Evolutionary conservation across 176 grass and related monocot genomes (phyloP).

Genomic region (Oryza officinalis): DNA sequence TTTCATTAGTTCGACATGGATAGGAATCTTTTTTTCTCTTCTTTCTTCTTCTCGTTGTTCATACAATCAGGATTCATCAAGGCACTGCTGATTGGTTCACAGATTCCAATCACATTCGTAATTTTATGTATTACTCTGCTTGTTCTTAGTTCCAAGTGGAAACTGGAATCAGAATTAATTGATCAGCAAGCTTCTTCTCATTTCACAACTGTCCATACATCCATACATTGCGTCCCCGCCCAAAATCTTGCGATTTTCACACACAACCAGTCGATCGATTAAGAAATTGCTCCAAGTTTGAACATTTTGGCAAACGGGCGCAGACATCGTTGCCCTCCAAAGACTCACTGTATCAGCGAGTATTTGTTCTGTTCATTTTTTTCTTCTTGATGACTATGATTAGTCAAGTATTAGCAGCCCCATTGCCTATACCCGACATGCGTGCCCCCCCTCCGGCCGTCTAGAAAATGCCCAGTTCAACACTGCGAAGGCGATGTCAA

Average conservation of each 20-base stretch:
- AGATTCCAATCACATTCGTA: neutral
- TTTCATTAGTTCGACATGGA: constrained; percentile 44
- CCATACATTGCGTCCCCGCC: neutral
- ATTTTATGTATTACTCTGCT: neutral
- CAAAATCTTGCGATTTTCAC: too few species aligned
- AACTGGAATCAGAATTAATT: constrained; percentile 23
- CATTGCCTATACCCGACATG: too few species aligned
- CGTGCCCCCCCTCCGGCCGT: too few species aligned
- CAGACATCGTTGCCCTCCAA: too few species aligned
- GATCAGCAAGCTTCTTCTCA: neutral
- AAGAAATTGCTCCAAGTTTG: neutral
- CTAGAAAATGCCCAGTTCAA: too few species aligned
- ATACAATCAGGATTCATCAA: constrained; percentile 41
- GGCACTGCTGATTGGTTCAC: constrained; percentile 22
- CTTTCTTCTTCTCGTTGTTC: constrained; percentile 35
- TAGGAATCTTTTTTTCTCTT: neutral
- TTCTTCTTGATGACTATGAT: neutral
- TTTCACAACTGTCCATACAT: neutral
- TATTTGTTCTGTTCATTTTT: neutral
- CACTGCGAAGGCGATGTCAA: too few species aligned
- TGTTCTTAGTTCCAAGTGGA: neutral
- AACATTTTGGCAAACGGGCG: neutral
- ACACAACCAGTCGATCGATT: neutral
- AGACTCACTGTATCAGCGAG: neutral
- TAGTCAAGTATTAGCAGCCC: neutral